phyloP scores from a whole-genome alignment of 1,139 yeast species.

The Blastobotrys aristatus region DNA sequence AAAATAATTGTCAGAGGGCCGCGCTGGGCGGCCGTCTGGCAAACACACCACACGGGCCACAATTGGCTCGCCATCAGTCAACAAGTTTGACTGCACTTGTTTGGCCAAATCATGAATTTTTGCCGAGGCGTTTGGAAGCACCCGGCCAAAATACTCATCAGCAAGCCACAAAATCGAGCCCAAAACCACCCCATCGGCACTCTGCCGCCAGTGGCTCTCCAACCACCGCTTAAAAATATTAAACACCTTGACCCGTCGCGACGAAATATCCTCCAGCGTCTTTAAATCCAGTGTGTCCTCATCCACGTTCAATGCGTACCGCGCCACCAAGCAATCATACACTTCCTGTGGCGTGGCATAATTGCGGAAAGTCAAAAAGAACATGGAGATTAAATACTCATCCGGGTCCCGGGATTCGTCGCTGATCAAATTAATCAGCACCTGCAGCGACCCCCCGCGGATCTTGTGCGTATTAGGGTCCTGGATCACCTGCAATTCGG shows the following conservation, averaged over 20 bases:
- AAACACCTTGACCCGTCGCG: constrained; percentile 62
- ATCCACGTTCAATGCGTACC: constrained; percentile 53
- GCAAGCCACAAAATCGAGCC: constrained; percentile 71
- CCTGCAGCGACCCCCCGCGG: constrained; percentile 75
- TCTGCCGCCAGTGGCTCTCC: constrained; percentile 79
- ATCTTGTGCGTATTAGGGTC: constrained; percentile 46
- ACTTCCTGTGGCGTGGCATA: constrained; percentile 69
- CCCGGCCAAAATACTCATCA: constrained; percentile 43
- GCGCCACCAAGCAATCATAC: constrained; percentile 58
- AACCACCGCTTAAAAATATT: constrained; percentile 75
- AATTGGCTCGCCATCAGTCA: constrained; percentile 27
- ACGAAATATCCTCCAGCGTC: constrained; percentile 42
- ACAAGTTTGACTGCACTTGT: constrained; percentile 20
- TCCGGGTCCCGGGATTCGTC: constrained; percentile 63
- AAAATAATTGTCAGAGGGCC: constrained; percentile 11
- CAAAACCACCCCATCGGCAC: constrained; percentile 53
- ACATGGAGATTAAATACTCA: constrained; percentile 65
- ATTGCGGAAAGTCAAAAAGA: constrained; percentile 73
- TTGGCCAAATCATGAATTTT: constrained; percentile 25
- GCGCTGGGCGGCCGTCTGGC: constrained; percentile 18
- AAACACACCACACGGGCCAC: constrained; percentile 24
- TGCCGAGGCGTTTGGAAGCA: constrained; percentile 26
- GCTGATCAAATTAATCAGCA: constrained; percentile 64
- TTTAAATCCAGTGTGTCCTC: constrained; percentile 26
- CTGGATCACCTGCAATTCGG: constrained; percentile 37